Conservation (phyloP, 2,329 filamentous ascomycete genomes). For the Teratosphaeria epicoccoides region DNA sequence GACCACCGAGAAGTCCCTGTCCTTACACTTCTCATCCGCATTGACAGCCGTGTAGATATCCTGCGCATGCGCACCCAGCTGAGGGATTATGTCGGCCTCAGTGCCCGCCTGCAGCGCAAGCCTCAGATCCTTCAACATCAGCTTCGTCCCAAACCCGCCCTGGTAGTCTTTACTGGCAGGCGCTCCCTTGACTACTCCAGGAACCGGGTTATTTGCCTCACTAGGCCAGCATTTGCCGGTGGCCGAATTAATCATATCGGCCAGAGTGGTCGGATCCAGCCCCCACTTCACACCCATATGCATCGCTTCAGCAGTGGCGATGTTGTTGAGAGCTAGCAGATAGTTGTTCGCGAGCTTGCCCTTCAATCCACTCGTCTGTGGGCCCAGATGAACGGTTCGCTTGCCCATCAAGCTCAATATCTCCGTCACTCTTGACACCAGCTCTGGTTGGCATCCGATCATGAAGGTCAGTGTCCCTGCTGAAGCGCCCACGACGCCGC, state of each 20-base stretch:
- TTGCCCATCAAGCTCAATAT: constrained; percentile 75
- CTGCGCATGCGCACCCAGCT: constrained; percentile 36
- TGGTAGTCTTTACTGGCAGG: constrained; percentile 64
- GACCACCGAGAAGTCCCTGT: constrained; percentile 41
- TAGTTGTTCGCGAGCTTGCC: constrained; percentile 98
- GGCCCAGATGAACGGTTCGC: constrained; percentile 74
- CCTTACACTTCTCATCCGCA: constrained; percentile 34
- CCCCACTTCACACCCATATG: constrained; percentile 55
- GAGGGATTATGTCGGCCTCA: constrained; percentile 34
- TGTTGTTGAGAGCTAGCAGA: constrained; percentile 86
- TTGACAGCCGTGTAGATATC: constrained; percentile 38
- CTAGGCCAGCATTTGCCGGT: constrained; percentile 95
- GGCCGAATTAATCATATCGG: constrained; percentile 81
- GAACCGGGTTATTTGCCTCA: constrained; percentile 90
- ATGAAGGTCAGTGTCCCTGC: constrained; percentile 91
- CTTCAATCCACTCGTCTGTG: constrained; percentile 73
- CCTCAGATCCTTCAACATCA: constrained; percentile 42
- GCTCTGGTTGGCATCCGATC: constrained; percentile 59
- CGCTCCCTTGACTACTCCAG: constrained; percentile 65
- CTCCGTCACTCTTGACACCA: constrained; percentile 55
- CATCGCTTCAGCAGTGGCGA: constrained; percentile 57
- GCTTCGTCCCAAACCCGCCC: constrained; percentile 39
- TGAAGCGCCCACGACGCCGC: constrained; percentile 81
- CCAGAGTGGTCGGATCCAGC: constrained; percentile 55
- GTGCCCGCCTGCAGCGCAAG: constrained; percentile 38